Evolutionary conservation across 371 early-diverging fungal genomes (phyloP).

Genomic region (Lichtheimia ramosa): DNA sequence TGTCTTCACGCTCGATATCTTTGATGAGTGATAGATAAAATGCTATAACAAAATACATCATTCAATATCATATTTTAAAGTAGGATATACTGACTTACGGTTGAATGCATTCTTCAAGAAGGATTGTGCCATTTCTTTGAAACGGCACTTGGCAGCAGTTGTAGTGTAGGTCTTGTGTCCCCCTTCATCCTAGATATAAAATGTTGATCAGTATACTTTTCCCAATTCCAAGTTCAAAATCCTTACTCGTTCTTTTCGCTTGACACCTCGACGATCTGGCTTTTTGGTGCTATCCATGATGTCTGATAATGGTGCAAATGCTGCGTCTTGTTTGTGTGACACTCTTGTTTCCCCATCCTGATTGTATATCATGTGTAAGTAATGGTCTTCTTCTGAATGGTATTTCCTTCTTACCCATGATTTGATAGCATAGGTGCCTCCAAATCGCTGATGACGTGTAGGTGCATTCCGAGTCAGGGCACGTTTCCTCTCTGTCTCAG

Average conservation of each 20-base stretch:
- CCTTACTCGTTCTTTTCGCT: slow-evolving; percentile 30
- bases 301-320: slow-evolving; percentile 34
- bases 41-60: slow-evolving; percentile 31
- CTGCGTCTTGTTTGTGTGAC: slow-evolving; percentile 44
- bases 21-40: slow-evolving; percentile 55
- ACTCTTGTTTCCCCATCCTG: slow-evolving; percentile 43
- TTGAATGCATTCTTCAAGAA: slow-evolving; percentile 65
- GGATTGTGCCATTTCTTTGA: slow-evolving; percentile 35
- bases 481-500: slow-evolving; percentile 27
- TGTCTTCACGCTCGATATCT: slow-evolving; percentile 63
- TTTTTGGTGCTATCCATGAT: slow-evolving; percentile 52
- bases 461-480: slow-evolving; percentile 20
- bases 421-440: slow-evolving; percentile 55
- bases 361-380: not conserved
- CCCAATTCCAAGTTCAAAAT: not conserved
- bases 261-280: slow-evolving; percentile 25
- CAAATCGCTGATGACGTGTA: slow-evolving; percentile 60
- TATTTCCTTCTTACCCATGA: slow-evolving; percentile 40
- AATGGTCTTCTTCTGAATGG: not conserved
- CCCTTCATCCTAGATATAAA: slow-evolving; percentile 24
- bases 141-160: slow-evolving; percentile 17
- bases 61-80: no score
- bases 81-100: slow-evolving; percentile 28
- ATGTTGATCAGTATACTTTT: not conserved
- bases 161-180: slow-evolving; percentile 24